Evolutionary conservation across 1,139 yeast genomes (phyloP).

Genomic region (Debaryomyces nepalensis): DNA sequence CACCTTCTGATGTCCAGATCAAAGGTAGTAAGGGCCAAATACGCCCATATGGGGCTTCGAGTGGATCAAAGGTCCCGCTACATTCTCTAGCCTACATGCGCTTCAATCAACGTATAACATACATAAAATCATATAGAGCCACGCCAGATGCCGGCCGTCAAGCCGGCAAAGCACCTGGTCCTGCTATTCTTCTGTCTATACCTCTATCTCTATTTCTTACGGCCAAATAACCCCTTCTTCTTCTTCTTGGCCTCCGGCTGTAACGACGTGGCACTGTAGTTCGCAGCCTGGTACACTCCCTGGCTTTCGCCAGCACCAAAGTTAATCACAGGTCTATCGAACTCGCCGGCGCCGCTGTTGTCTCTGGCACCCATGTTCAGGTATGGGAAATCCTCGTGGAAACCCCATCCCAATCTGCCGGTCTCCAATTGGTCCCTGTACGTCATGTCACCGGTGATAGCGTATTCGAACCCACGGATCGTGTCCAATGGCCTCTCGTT

Average conservation of each 20-base stretch:
- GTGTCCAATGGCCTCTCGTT: conserved; percentile 97
- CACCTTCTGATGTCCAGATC: background rate
- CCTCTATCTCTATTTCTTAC: conserved; percentile 39
- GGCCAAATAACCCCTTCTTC: conserved; percentile 75
- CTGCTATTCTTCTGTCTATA: background rate
- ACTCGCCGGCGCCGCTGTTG: conserved; percentile 19
- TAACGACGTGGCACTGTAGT: conserved; percentile 48
- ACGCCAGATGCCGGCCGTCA: background rate
- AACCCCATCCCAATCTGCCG: conserved; percentile 76
- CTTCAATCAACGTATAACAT: conserved; percentile 4
- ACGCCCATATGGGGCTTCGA: too few species aligned
- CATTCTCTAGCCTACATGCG: too few species aligned
- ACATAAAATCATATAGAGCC: conserved; percentile 4
- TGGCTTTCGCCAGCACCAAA: conserved; percentile 51
- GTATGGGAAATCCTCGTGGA: conserved; percentile 53
- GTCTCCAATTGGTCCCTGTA: conserved; percentile 84
- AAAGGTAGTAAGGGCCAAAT: too few species aligned
- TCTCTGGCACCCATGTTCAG: conserved; percentile 30
- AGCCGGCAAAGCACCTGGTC: background rate
- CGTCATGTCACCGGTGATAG: conserved; percentile 83
- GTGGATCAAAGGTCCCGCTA: too few species aligned
- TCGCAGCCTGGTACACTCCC: conserved; percentile 66
- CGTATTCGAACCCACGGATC: conserved; percentile 86
- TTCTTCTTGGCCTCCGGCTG: conserved; percentile 39
- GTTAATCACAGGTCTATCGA: conserved; percentile 38